phyloP scores from a whole-genome alignment of 306 rosid genomes.

The Vigna unguiculata region DNA sequence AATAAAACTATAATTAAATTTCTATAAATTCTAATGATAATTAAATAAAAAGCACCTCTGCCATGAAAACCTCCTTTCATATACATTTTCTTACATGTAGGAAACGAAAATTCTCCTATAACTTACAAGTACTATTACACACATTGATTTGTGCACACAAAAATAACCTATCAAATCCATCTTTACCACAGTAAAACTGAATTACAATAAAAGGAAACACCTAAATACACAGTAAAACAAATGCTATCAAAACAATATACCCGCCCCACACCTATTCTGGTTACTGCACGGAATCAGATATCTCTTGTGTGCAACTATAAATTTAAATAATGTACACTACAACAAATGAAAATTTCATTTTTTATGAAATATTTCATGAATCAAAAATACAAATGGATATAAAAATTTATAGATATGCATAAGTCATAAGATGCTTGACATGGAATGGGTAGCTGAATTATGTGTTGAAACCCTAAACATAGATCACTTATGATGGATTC shows the following conservation, averaged over 20 bases:
- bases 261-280: background rate
- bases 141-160: background rate
- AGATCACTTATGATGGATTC: background rate
- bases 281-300: background rate
- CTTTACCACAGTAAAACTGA: conserved; percentile 5
- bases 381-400: background rate
- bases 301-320: background rate
- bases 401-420: background rate
- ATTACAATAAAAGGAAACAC: conserved; percentile 1
- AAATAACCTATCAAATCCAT: background rate
- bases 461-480: background rate
- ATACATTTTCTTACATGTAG: conserved; percentile 15
- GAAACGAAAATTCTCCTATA: conserved; percentile 6
- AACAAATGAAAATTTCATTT: background rate
- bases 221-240: background rate
- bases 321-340: background rate
- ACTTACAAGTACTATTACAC: background rate
- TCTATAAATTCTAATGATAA: conserved; percentile 12
- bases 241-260: background rate
- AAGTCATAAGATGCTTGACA: background rate
- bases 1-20: conserved; percentile 38
- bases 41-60: background rate
- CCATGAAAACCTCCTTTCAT: conserved; percentile 20
- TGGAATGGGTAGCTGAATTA: background rate
- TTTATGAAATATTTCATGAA: background rate